phyloP scores from a whole-genome alignment of 129 eudicot genomes.

The Flaveria linearis region DNA sequence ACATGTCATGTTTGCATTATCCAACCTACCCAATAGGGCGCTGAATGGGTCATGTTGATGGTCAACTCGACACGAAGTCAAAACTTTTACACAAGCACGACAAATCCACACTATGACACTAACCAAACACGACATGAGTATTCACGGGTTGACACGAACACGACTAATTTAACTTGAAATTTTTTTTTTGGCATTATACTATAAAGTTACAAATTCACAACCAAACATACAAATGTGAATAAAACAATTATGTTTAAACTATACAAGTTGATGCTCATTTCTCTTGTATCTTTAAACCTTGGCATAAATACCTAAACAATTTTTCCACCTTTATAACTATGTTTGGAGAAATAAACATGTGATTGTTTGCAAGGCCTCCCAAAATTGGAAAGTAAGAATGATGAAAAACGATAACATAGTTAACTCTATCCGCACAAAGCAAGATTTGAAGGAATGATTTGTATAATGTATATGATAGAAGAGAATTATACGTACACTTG shows the following conservation, averaged over 20 bases:
- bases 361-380: conserved; percentile 1
- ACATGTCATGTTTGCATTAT: background rate
- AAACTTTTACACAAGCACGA: background rate
- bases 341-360: background rate
- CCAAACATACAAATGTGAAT: background rate
- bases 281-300: background rate
- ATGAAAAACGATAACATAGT: background rate
- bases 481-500: conserved; percentile 61
- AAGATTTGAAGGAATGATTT: conserved; percentile 6
- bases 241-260: background rate
- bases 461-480: conserved; percentile 19
- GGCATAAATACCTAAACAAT: background rate
- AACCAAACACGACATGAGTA: background rate
- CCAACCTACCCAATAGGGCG: background rate
- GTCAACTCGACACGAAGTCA: background rate
- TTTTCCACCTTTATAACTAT: background rate
- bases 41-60: background rate
- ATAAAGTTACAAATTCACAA: background rate
- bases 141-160: background rate
- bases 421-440: conserved; percentile 14
- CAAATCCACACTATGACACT: too few relatives aligned
- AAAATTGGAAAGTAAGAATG: conserved; percentile 2
- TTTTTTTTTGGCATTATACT: background rate
- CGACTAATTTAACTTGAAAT: background rate
- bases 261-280: background rate